Percentiles rank a stretch among this genome's conserved stretches.
Evolutionary conservation across 768 basidiomycete genomes (phyloP).

Genomic region (Zangia roseola): DNA sequence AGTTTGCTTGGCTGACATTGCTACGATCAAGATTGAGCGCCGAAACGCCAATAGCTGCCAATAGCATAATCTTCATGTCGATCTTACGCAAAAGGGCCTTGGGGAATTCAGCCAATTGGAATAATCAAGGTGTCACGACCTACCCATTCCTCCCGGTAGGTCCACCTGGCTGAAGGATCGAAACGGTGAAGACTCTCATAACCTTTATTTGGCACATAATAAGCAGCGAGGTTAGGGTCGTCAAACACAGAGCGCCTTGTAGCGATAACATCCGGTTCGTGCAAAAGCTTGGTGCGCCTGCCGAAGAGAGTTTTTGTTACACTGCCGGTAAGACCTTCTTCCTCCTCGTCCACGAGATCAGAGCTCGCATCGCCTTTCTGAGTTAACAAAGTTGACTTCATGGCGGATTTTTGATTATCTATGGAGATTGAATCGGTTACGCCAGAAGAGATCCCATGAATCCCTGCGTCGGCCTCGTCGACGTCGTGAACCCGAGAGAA

Average conservation of each 20-base stretch:
- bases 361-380: background rate
- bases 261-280: conserved; percentile 38
- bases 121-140: conserved; percentile 2
- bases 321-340: conserved; percentile 6
- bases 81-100: conserved; percentile 52
- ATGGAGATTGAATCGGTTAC: background rate
- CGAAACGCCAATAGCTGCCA: conserved; percentile 56
- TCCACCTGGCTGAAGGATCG: conserved; percentile 58
- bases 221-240: conserved; percentile 43
- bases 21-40: conserved; percentile 53
- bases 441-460: no score
- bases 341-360: conserved; percentile 9
- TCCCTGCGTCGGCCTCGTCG: background rate
- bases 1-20: conserved; percentile 58
- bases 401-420: background rate
- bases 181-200: conserved; percentile 61
- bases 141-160: conserved; percentile 52
- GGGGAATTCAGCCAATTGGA: background rate
- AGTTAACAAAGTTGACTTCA: background rate
- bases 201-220: conserved; percentile 45
- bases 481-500: background rate
- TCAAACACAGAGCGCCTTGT: conserved; percentile 56
- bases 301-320: conserved; percentile 6
- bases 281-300: background rate
- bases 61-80: conserved; percentile 61